Conservation (phyloP, 75 land plant species). For the Adiantum capillusveneris region DNA sequence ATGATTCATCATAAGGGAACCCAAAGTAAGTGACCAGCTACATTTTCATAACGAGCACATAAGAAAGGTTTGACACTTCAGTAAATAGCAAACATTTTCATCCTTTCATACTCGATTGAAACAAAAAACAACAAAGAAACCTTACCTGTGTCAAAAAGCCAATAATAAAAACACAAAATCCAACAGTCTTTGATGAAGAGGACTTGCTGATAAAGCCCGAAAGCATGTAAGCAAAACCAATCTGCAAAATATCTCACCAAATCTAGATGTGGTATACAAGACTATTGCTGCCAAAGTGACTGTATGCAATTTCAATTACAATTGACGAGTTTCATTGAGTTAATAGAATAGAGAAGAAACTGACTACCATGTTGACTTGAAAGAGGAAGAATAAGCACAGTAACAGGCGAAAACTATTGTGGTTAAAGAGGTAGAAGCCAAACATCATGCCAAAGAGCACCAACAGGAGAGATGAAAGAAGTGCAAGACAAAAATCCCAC, state of each 20-base stretch:
- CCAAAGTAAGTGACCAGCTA: slow-evolving; percentile 89
- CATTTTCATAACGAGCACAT: slow-evolving; percentile 1
- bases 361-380: slow-evolving; percentile 82
- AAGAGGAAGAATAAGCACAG: slow-evolving; percentile 91
- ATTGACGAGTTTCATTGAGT: no score
- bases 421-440: slow-evolving; percentile 74
- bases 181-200: slow-evolving; percentile 73
- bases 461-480: slow-evolving; percentile 65
- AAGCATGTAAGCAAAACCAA: slow-evolving; percentile 79
- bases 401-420: slow-evolving; percentile 70
- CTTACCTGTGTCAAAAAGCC: slow-evolving; percentile 82
- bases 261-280: no score
- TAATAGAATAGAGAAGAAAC: no score
- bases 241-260: slow-evolving; percentile 26
- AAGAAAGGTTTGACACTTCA: no score
- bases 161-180: slow-evolving; percentile 69
- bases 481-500: slow-evolving; percentile 61
- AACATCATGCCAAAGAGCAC: slow-evolving; percentile 96
- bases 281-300: no score
- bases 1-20: slow-evolving; percentile 51
- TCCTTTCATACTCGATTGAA: no score
- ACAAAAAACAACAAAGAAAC: no score
- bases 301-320: no score
- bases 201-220: slow-evolving; percentile 86
- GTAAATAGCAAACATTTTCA: no score